Base-by-base conservation (phyloP, 2,329 filamentous ascomycete genomes). In the Stylonectria norvegica region DNA sequence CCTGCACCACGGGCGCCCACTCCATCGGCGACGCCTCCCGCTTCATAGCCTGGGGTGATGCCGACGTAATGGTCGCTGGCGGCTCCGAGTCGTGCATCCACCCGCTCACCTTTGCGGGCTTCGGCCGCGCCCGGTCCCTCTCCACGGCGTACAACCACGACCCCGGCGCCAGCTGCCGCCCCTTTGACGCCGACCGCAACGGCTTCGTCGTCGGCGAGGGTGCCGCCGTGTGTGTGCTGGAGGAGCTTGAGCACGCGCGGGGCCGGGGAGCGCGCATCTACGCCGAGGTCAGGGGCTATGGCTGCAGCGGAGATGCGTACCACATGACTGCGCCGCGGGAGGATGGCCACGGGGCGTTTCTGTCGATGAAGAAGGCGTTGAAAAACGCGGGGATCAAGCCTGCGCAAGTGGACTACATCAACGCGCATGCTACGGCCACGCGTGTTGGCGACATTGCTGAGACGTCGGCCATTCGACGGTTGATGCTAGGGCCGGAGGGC, bases 161-260 rank as follows among this genome's bases (percentile, higher is more conserved):
- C 8, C 89, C 91, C 0, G 52, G 69, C 2, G 70, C 77, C 33
- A 81, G 89, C 35, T 95, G 89, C 20, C 76, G 93, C 8, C 93
- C 93, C 0, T 98, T 98, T 57, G 93, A 98, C 65, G 72, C 71
- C 31, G 75, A 78, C 32, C 78, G 93, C 34, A 75, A 78, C 39
- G 93, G 93, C 0, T 98, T 98, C 56, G 91, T 98, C 12, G 87
- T 98, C 20, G 83, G 87, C 1, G 93, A 98, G 66, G 93, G 93
- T 2, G 88, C 93, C 4, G 91, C 88, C 8, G 84, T 96, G 2
- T 68, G 95, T 19, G 69, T 98, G 3, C 75, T 98, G 2, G 93
- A 98, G 73, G 90, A 95, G 62, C 68, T 95, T 5, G 85, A 91
- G 56, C 93, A 97, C 60, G 93, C 93, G 12, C 86, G 79, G 60